Base-by-base conservation (phyloP, 176 grass and related monocot species). In the Otatea glauca region DNA sequence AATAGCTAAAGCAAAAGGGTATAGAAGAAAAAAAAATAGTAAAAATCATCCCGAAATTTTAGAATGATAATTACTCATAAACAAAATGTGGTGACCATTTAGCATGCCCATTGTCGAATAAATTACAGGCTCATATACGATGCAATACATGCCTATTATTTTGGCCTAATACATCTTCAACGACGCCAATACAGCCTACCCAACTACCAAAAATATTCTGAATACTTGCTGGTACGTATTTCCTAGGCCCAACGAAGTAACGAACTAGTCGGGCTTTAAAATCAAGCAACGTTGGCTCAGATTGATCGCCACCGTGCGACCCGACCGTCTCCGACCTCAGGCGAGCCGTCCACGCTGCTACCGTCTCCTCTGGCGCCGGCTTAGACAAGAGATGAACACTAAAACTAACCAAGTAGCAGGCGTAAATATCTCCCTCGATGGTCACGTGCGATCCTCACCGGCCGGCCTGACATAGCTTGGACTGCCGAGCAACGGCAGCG, bases 371-470 rank as follows among this genome's bases (percentile, higher is more conserved):
- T 13, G 43, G 14, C 44, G 44, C 34, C 50, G 32, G 20, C 18
- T 18, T 37, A 41, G 43, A 45, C n/a, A 25, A 35, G 62, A 38
- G 25, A 50, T 16, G 21, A 10, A 58, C 4, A 41, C 5, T 14
- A 13, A 53, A 32, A 4, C 23, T 10, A 8, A 15, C n/a, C 5
- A 24, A 13, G 1, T 20, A 20, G 17, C 17, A 20, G 15, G 75
- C 4, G 27, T 23, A 38, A 39, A 68, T 18, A 59, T 76, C 42
- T 43, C 20, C 50, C 35, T 59, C 39, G 0, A 10, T 38, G 6
- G 11, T 34, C 85, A 91, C 49, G 75, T 87, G 85, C 51, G 58
- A 63, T 51, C 72, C 78, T 82, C 78, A 20, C 47, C 63, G 15
- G 48, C 70, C 38, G 85, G 20, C 69, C 67, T 34, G 70, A 32